Base-by-base conservation (phyloP, 2,329 filamentous ascomycete species). In the Exophiala sp. region DNA sequence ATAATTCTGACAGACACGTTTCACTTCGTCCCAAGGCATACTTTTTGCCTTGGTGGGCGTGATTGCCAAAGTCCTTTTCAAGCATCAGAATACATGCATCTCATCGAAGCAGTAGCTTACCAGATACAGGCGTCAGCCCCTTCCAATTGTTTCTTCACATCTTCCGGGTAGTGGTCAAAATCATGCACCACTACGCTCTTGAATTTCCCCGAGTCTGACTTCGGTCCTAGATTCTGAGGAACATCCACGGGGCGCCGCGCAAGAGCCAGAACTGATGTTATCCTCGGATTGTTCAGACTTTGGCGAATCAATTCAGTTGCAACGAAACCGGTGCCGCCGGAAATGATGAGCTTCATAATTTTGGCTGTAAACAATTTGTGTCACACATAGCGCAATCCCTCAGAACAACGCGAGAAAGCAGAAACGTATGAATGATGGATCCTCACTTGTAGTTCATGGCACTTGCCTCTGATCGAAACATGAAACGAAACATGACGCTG, bases 1-100 rank as follows among this genome's bases (percentile, higher is more conserved):
- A 50, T 66, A 72, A 38, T 69, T 72, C 2, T 71, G 68, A 54
- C 73, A 79, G 1, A 79, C 65, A 24, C 68, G 70, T 14, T 66
- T 64, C 0, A 72, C 69, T 12, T 75, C 66, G 0, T 73, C 70
- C 55, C 65, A 71, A 0, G 65, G 59, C 47, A 69, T 62, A 0
- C 52, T 47, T 10, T 56, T 66, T 0, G 64, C 55, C 41, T 72
- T 71, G 3, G 57, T 59, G 0, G 72, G 77, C 0, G 71, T 76
- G 9, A 79, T 63, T 3, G 72, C 75, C 14, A 79, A 67, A 11
- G 69, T 70, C 73, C 73, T 29, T 29, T 5, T 29, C 24, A 29
- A 29, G 7, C 24, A 29, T 29, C 24, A 29, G 24, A 29, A 29
- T 29, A 5, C 2, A 29, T 29, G 24, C 24, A 18, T 66, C 12